Base-by-base conservation (phyloP, 306 rosid genomes). In the Begonia masoniana region DNA sequence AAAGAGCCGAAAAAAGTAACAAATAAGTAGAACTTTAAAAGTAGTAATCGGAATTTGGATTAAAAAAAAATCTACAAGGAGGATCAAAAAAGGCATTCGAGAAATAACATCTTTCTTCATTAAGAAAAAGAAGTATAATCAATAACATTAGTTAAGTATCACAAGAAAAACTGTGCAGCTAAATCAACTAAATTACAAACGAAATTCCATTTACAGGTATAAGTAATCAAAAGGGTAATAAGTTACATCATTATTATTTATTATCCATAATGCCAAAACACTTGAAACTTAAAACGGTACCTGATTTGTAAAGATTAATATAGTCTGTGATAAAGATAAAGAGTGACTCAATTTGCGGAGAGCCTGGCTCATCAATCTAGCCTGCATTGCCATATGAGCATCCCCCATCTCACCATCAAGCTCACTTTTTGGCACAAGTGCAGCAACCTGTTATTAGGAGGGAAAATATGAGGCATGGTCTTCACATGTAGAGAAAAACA, bases 401-500 rank as follows among this genome's bases (percentile, higher is more conserved):
- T 89, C 95, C 24, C 87, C 97, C 94, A 85, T 83, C 63, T 78
- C 95, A 13, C 95, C 95, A 66, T 89, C 97, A 65, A 89, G 95
- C 65, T 85, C 97, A 56, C 89, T 69, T 73, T 85, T 85, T 47
- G 97, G 97, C 74, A 89, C 91, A 62, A 89, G 95, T 15, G 95
- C 94, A 24, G 97, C 94, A 41, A 89, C 97, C 97, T 89, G 68
- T 60, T 47, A 71, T 47, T 21, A 47, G 43, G 21, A 6, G 12
- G 56, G 54, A 52, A 64, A 15, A 68, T 71, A 21, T 56, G 51
- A 66, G 61, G 41, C 51, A 41, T 2, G 51, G 46, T 55, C 39
- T 60, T 54, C 14, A 42, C 46, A 35, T 1, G 17, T 16, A 24
- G 43, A 42, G 15, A 61, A 66, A 39, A 64, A 49, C 41, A 26